Conservation (phyloP, 176 grass and related monocot genomes). For the Phyllostachys edulis region DNA sequence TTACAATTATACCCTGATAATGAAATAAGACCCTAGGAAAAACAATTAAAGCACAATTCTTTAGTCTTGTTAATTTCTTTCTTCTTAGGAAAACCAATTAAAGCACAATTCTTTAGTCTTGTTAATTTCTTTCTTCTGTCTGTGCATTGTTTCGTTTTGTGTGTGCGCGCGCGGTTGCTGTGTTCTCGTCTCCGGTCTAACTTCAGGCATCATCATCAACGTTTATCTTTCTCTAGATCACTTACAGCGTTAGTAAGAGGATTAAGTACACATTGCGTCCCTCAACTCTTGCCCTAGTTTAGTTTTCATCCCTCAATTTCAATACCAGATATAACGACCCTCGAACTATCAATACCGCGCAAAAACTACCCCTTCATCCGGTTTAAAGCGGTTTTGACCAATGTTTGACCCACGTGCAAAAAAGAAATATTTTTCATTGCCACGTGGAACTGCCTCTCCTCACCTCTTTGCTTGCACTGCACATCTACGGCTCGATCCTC, state of each 20-base stretch:
- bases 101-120: too few species aligned
- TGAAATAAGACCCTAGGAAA: too few species aligned
- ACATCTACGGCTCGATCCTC: not conserved
- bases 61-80: too few species aligned
- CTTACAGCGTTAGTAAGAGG: not conserved
- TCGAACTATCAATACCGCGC: too few species aligned
- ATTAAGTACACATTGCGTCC: too few species aligned
- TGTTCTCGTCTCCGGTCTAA: too few species aligned
- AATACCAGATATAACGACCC: not conserved
- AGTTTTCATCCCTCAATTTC: not conserved
- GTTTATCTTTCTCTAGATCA: not conserved
- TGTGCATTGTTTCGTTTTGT: not conserved
- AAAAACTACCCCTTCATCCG: not conserved
- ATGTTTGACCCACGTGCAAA: not conserved
- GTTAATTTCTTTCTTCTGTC: not conserved
- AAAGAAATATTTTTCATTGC: too few species aligned
- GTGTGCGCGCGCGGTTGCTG: too few species aligned
- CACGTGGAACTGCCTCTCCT: not conserved
- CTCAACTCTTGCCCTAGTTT: too few species aligned
- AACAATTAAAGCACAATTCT: too few species aligned
- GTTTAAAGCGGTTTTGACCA: not conserved
- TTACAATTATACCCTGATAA: too few species aligned
- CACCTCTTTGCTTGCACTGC: not conserved
- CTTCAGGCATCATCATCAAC: not conserved
- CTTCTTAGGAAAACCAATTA: too few species aligned